Evolutionary conservation across 225 moss, liverwort and hornwort genomes (phyloP), one percentile per base, ranked within the genome.

Genomic region (Marchantia polymorpha): DNA sequence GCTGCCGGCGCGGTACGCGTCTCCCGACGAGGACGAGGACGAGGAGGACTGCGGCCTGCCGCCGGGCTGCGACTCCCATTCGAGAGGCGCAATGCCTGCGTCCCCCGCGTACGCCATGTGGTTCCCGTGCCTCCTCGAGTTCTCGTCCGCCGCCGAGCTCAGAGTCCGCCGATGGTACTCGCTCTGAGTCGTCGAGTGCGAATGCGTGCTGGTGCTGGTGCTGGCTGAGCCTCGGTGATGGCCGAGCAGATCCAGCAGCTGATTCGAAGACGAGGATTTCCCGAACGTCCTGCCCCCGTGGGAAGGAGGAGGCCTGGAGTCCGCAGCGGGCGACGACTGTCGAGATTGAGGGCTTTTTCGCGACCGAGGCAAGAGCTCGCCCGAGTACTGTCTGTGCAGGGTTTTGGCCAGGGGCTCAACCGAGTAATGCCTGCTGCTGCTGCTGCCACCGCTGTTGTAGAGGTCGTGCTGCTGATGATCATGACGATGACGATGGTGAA

Each of bases 11-110:
- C 64, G 25, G 23, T 39, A 39, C 2, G 39, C 39, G 39, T 39
- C 39, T 5, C 39, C 39, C 64, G 10, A 13, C 65, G 26, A 0
- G 46, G 0, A 69, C 69, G 17, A 69, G 6, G 49, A 69, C 46
- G 8, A 70, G 3, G 48, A 70, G 59, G 56, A 27, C 17, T 54
- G 79, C 17, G 75, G 30, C n/a, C 66, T 85, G 17, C 64, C 77
- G 23, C 76, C 76, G 17, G 64, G 71, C 16, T 51, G 76, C 27
- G 54, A 27, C 29, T 82, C 82, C 79, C 75, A 64, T 11, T 50
- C 59, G 26, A 84, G 69, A 39, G 78, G 78, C 66, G 67, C 47
- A 7, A 52, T 16, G 22, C 23, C 72, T 46, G 58, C 63, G n/a
- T 76, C 60, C 59, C 63, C 22, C 0, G 73, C 84, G 68, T 54